Conservation (phyloP, 345 rosid species). For the Lepidium sativum region DNA sequence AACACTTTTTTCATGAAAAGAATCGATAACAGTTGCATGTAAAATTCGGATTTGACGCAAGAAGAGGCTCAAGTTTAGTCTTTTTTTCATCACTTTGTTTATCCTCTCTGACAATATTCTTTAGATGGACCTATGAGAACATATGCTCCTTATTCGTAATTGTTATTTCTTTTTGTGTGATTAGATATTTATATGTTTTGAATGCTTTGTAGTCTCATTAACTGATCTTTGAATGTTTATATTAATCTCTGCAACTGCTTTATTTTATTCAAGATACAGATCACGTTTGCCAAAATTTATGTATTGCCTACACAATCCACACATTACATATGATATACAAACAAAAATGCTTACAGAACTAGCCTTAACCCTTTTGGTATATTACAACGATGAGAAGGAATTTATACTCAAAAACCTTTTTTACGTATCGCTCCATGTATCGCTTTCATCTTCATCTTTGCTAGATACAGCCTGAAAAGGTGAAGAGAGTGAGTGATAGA, state of each 20-base stretch:
- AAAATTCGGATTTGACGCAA: constrained; percentile 58
- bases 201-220: neutral
- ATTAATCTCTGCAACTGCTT: neutral
- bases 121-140: constrained; percentile 31
- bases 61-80: no score
- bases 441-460: constrained; percentile 72
- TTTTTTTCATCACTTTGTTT: constrained; percentile 25
- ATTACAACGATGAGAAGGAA: neutral
- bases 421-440: constrained; percentile 56
- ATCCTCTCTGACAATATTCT: constrained; percentile 34
- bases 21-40: constrained; percentile 40
- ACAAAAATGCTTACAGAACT: neutral
- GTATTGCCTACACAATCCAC: constrained; percentile 6
- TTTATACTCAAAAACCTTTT: neutral
- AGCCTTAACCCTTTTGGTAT: neutral
- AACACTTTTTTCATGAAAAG: neutral
- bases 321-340: constrained; percentile 5
- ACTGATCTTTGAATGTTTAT: neutral
- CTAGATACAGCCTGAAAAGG: constrained; percentile 69
- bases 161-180: neutral
- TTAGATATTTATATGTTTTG: neutral
- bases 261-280: constrained; percentile 9
- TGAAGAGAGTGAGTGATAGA: neutral
- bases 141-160: constrained; percentile 9
- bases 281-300: constrained; percentile 7